Conservation (phyloP, 225 moss, liverwort and hornwort species). For the Rhytidiadelphus loreus region DNA sequence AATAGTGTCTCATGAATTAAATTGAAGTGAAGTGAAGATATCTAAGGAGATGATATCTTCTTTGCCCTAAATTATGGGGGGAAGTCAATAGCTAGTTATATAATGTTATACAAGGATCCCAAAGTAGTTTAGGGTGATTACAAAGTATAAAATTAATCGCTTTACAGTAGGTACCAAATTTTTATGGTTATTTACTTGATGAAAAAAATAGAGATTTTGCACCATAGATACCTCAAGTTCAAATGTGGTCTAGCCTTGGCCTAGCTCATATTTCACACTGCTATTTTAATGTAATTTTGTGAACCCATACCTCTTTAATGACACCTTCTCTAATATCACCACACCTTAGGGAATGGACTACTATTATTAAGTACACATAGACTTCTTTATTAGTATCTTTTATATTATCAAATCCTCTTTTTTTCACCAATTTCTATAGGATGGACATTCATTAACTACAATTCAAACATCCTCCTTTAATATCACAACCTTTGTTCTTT, state of each 20-base stretch:
- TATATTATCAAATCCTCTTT: not conserved
- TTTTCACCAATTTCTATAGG: not conserved
- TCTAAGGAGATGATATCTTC: not conserved
- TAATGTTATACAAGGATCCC: not conserved
- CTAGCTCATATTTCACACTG: rapidly evolving
- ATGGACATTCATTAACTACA: not conserved
- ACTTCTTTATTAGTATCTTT: not conserved
- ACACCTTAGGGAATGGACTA: not conserved
- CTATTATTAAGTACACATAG: not conserved
- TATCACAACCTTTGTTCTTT: not conserved
- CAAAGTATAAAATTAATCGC: rapidly evolving
- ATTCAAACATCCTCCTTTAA: not conserved
- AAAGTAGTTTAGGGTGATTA: not conserved
- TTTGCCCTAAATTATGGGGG: rapidly evolving
- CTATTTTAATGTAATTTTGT: not conserved
- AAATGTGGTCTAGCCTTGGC: rapidly evolving
- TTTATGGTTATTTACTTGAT: not conserved
- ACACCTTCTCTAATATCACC: not conserved
- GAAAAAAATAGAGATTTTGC: not conserved
- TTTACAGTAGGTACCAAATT: not conserved
- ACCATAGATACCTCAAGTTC: not conserved
- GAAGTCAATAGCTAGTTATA: not conserved
- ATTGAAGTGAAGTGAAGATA: not conserved
- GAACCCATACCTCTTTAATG: not conserved
- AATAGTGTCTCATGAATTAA: not conserved